These are phyloP conservation scores for Rhododendron mucronatum DNA, from an alignment of 148 eudicot species.

Conservation along the genomic window DNA sequence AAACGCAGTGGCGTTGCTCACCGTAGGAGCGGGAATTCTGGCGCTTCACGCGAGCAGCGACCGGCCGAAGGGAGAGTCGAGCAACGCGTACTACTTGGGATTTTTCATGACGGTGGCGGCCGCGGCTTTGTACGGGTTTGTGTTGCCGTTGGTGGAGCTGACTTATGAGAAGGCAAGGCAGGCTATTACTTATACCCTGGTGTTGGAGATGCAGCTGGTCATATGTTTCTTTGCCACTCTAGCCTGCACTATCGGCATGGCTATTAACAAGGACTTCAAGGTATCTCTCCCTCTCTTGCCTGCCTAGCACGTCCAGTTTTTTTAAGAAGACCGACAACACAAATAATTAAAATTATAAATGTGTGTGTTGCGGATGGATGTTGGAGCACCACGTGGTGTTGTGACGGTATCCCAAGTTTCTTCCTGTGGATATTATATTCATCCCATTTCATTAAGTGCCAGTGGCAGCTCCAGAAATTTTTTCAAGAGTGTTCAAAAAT, in stretches of 20 bases:
- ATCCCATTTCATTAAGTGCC: no score
- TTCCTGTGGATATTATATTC: no score
- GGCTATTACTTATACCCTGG: slow-evolving; percentile 36
- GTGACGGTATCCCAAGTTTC: no score
- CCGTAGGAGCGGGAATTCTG: slow-evolving; percentile 46
- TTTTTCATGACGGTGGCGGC: slow-evolving; percentile 48
- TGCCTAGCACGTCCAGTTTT: no score
- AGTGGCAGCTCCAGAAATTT: no score
- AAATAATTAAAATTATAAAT: no score
- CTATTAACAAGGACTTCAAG: slow-evolving; percentile 50
- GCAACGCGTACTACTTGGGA: slow-evolving; percentile 32
- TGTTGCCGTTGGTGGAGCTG: slow-evolving; percentile 54
- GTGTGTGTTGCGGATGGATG: no score
- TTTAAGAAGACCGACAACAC: no score
- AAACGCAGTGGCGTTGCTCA: slow-evolving; percentile 53
- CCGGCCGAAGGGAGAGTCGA: slow-evolving; percentile 32
- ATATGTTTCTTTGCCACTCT: slow-evolving; percentile 49
- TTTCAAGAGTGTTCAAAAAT: no score
- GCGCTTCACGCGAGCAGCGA: slow-evolving; percentile 52
- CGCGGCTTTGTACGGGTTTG: slow-evolving; percentile 39
- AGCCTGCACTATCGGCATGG: slow-evolving; percentile 54
- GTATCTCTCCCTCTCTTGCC: slow-evolving; percentile 8
- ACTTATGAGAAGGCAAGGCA: slow-evolving; percentile 40
- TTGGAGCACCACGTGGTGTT: no score
- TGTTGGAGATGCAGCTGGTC: slow-evolving; percentile 62